Percentiles rank a stretch among this genome's conserved stretches.
These are phyloP conservation scores for Ambrosiella beaveri DNA, from an alignment of 2,329 filamentous ascomycete species.

Conservation along the genomic window DNA sequence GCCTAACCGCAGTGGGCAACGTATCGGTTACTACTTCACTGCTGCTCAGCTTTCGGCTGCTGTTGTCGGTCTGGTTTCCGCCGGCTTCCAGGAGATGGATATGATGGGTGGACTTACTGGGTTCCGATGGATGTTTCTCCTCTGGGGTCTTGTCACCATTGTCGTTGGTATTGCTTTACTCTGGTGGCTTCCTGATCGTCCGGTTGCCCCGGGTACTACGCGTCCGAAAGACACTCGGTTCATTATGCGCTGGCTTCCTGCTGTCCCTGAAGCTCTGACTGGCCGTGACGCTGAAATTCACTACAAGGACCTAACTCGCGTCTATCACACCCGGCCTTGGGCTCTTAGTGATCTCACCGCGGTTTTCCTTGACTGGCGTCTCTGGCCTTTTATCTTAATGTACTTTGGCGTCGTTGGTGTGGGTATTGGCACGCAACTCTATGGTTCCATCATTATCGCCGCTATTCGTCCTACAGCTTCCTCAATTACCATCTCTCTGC, in stretches of 20 bases:
- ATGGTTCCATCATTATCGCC: slow-evolving; percentile 72
- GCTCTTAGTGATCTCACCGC: slow-evolving; percentile 48
- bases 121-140: slow-evolving; percentile 82
- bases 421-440: slow-evolving; percentile 76
- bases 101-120: slow-evolving; percentile 58
- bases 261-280: slow-evolving; percentile 50
- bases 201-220: slow-evolving; percentile 51
- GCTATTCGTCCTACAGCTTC: slow-evolving; percentile 59
- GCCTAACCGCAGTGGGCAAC: slow-evolving; percentile 67
- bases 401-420: slow-evolving; percentile 91
- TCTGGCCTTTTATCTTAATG: slow-evolving; percentile 78
- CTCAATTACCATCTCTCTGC: slow-evolving; percentile 57
- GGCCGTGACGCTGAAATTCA: slow-evolving; percentile 67
- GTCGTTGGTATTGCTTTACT: slow-evolving; percentile 55
- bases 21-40: slow-evolving; percentile 80
- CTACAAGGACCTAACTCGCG: slow-evolving; percentile 64
- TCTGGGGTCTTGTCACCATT: slow-evolving; percentile 64
- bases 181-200: slow-evolving; percentile 84
- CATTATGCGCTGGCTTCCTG: slow-evolving; percentile 47
- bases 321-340: slow-evolving; percentile 65
- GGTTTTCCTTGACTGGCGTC: slow-evolving; percentile 68
- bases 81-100: slow-evolving; percentile 85
- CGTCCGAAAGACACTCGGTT: slow-evolving; percentile 21
- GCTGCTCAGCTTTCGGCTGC: slow-evolving; percentile 77
- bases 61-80: slow-evolving; percentile 75